Conservation (phyloP, 2,329 filamentous ascomycete genomes). For the Lecanicillium sp. region DNA sequence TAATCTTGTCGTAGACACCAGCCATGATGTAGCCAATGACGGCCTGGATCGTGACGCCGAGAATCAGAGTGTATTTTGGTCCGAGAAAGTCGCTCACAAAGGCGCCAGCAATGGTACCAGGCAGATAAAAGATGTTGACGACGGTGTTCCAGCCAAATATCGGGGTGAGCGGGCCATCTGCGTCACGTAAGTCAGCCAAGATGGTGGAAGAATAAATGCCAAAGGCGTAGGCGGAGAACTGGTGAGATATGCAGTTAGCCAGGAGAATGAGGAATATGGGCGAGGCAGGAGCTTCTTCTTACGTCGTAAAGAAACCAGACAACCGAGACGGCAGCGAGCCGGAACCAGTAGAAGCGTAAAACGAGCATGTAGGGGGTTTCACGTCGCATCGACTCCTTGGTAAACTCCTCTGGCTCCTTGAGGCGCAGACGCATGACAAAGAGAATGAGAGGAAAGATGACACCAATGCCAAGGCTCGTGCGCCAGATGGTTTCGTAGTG, state of each 20-base stretch:
- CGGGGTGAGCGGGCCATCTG: constrained; percentile 58
- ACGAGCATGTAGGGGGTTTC: constrained; percentile 49
- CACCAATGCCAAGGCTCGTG: constrained; percentile 68
- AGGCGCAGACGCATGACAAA: constrained; percentile 65
- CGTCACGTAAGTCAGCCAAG: constrained; percentile 55
- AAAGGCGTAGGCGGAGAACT: constrained; percentile 78
- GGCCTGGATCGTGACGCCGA: constrained; percentile 66
- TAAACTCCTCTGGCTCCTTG: constrained; percentile 72
- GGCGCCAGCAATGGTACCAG: constrained; percentile 70
- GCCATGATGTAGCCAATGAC: constrained; percentile 85
- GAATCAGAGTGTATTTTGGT: constrained; percentile 63
- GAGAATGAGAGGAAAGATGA: constrained; percentile 67
- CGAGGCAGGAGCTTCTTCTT: constrained; percentile 18
- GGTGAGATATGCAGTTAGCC: neutral
- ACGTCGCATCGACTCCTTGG: constrained; percentile 58
- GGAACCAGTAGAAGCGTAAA: constrained; percentile 63
- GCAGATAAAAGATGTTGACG: constrained; percentile 83
- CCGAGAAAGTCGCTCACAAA: constrained; percentile 73
- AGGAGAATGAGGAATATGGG: neutral
- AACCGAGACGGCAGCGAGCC: constrained; percentile 59
- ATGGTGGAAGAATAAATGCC: constrained; percentile 78
- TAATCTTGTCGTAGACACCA: constrained; percentile 65
- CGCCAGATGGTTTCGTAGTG: constrained; percentile 76
- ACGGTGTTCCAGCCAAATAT: constrained; percentile 84
- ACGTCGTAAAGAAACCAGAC: constrained; percentile 84